A percentile compares a stretch with the other conserved stretches of the same genome.
Conservation (phyloP, 1,284 basidiomycete genomes). For the Cerioporus squamosus region DNA sequence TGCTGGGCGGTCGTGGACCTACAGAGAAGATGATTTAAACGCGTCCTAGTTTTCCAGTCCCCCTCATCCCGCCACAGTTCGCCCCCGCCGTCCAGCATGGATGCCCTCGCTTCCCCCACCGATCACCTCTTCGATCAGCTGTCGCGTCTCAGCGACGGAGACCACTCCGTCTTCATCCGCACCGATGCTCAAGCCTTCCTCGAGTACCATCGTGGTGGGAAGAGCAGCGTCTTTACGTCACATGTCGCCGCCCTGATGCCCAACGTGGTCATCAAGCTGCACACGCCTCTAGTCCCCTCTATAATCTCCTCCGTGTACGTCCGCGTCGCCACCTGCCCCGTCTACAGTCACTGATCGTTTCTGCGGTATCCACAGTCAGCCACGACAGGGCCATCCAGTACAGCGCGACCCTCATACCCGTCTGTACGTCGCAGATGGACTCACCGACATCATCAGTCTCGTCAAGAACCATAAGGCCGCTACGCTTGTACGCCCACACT, state of each 20-base stretch:
- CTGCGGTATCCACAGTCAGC: background rate
- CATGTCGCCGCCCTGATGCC: constrained; percentile 10
- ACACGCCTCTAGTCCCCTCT: constrained; percentile 3
- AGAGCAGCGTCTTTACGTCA: constrained; percentile 1
- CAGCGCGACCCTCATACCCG: background rate
- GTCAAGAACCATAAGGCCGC: constrained; percentile 6
- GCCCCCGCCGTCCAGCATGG: constrained; percentile 1
- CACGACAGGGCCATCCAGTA: background rate
- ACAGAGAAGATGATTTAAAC: constrained; percentile 20
- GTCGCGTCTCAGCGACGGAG: background rate
- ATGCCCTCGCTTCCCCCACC: background rate
- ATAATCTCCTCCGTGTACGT: constrained; percentile 6
- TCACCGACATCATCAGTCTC: constrained; percentile 4
- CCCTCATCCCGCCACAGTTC: constrained; percentile 3
- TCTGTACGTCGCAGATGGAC: constrained; percentile 1
- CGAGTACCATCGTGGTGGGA: background rate
- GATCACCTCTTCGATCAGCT: background rate
- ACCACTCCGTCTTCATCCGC: constrained; percentile 11
- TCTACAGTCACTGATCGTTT: constrained; percentile 1
- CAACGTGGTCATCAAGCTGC: constrained; percentile 11
- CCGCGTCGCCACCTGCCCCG: background rate
- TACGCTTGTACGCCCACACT: background rate
- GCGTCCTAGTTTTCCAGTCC: background rate
- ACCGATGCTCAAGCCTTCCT: constrained; percentile 1
- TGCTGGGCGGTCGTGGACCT: constrained; percentile 20